Evolutionary conservation across 1,284 basidiomycete genomes (phyloP).

Genomic region (Mycena citricolor): DNA sequence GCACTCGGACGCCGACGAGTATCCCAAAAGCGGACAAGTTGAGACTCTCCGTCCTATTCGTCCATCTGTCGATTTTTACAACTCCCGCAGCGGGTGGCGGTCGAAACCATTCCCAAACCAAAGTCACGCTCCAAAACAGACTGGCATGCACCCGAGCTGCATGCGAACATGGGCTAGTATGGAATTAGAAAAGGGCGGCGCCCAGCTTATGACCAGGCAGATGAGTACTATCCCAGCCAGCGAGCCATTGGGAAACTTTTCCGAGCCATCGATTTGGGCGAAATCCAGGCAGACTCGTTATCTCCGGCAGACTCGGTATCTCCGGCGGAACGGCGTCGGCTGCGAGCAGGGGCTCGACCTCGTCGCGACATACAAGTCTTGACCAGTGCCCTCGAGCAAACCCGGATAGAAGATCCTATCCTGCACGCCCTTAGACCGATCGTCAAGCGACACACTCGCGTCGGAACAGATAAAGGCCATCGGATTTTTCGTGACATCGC

Average conservation of each 20-base stretch:
- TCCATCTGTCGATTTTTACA: not conserved
- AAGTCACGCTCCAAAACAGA: conserved; percentile 40
- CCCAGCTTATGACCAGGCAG: not conserved
- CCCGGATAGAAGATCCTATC: no score
- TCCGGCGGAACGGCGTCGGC: no score
- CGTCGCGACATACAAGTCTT: no score
- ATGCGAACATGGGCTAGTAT: conserved; percentile 28
- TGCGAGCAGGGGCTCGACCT: no score
- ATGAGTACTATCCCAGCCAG: conserved; percentile 48
- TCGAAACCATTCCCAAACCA: conserved; percentile 16
- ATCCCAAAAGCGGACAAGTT: conserved; percentile 56
- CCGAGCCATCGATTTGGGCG: conserved; percentile 54
- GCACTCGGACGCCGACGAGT: conserved; percentile 74
- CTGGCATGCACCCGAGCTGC: conserved; percentile 64
- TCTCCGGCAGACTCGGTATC: no score
- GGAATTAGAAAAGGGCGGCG: not conserved
- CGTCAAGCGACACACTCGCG: not conserved
- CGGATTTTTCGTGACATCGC: no score
- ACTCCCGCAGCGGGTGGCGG: conserved; percentile 11
- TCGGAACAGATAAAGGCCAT: no score
- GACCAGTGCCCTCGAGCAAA: no score
- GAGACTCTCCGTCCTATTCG: not conserved
- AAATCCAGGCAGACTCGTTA: conserved; percentile 29
- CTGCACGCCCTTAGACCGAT: no score
- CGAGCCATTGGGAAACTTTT: conserved; percentile 59